phyloP scores from a whole-genome alignment of 208 protist species.

The Endotrypanum monterogeii region DNA sequence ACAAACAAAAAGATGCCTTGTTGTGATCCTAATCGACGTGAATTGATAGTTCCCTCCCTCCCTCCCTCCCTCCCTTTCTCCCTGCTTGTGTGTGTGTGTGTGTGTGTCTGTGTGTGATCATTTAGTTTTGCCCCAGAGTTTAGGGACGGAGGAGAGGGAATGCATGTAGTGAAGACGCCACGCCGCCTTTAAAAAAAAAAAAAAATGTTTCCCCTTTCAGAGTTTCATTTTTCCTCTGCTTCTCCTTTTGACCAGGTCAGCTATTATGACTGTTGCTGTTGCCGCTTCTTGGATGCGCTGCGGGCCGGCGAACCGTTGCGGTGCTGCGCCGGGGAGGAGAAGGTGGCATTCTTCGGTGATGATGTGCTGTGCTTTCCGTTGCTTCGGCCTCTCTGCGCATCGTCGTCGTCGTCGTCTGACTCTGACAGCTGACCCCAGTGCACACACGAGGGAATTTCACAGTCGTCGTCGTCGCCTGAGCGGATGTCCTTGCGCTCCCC shows the following conservation, averaged over 20 bases:
- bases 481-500: constrained; percentile 59
- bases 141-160: background rate
- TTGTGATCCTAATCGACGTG: too few species aligned
- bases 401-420: constrained; percentile 12
- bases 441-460: constrained; percentile 23
- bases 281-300: constrained; percentile 6
- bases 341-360: background rate
- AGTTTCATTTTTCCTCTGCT: too few species aligned
- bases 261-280: background rate
- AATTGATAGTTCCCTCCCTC: too few species aligned
- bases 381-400: background rate
- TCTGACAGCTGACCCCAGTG: constrained; percentile 15
- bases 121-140: background rate
- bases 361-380: background rate
- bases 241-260: background rate
- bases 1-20: too few species aligned
- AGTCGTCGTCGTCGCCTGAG: constrained; percentile 47
- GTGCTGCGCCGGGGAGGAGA: background rate
- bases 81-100: background rate
- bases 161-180: too few species aligned
- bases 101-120: background rate
- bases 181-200: too few species aligned
- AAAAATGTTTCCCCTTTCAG: too few species aligned
- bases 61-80: too few species aligned
- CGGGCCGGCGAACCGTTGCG: constrained; percentile 9